Evolutionary conservation across 805 yeast species (phyloP), one percentile per base, ranked within the genome.

Genomic region (Lipomyces oligophaga): DNA sequence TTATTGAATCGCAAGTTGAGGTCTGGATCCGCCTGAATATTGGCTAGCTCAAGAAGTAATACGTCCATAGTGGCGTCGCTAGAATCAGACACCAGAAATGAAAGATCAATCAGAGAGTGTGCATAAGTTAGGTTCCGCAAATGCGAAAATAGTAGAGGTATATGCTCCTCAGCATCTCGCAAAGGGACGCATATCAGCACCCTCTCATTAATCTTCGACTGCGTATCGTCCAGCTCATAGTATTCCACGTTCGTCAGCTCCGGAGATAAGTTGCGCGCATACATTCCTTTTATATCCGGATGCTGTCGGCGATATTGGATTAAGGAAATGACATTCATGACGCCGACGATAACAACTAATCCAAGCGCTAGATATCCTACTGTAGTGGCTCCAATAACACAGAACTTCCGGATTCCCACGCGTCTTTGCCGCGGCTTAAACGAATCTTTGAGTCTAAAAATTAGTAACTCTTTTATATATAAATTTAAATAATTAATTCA

Each of bases 141-240:
- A 66, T 88, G 94, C 26, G 79, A 76, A 62, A 88, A 89, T 60
- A 89, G 86, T 85, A 87, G 81, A 34, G 93, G 90, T 63, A 88
- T 71, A 70, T 87, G 96, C 16, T 82, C 78, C 2, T 89, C 84
- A 1, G 97, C 97, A 64, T 89, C 96, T 69, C 97, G 78, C 57
- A 88, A 72, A 5, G 97, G 97, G 8, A 89, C 95, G 57, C 90
- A 79, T 57, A 86, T 85, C 48, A 88, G 69, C 18, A 88, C 82
- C 39, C 95, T 73, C 62, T 89, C 96, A 11, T 76, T 78, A 38
- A 88, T 88, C 3, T 46, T 38, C 13, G 49, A 28, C 6, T 15
- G 32, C 15, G 54, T n/a, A 16, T 49, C 49, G 10, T 38, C 44
- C 21, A 49, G 38, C 31, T 49, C 54, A 25, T 37, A 45, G 34